Conservation (phyloP, 352 stramenopile species). For the Nothophytophthora sp. region DNA sequence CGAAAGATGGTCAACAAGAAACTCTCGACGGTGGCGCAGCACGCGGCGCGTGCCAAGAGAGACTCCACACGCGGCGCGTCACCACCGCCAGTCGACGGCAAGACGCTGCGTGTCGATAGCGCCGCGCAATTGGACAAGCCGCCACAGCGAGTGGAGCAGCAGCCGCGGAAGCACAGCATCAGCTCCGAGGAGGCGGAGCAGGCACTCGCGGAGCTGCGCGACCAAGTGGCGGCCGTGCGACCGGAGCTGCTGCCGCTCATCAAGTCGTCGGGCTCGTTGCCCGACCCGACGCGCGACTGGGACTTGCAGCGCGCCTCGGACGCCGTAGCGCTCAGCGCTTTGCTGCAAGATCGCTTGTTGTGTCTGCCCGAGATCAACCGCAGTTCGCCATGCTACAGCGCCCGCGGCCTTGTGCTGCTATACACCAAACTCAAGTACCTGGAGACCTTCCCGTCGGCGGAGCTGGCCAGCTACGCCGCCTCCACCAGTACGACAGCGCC, state of each 20-base stretch:
- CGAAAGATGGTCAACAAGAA: slow-evolving; percentile 29
- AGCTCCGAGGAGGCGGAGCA: slow-evolving; percentile 14
- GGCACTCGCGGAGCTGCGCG: slow-evolving; percentile 25
- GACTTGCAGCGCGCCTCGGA: slow-evolving; percentile 52
- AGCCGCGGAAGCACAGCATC: not conserved
- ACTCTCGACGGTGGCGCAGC: slow-evolving; percentile 25
- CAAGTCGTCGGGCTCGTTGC: slow-evolving; percentile 24
- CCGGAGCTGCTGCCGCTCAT: slow-evolving; percentile 69
- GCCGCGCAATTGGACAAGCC: too few species aligned
- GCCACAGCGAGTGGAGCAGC: too few species aligned
- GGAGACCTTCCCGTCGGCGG: slow-evolving; percentile 60
- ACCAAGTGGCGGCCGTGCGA: slow-evolving; percentile 45
- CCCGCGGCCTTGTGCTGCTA: slow-evolving; percentile 73
- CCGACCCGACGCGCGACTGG: slow-evolving; percentile 13
- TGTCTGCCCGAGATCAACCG: slow-evolving; percentile 78
- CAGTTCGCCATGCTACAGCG: slow-evolving; percentile 81
- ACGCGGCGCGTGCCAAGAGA: slow-evolving; percentile 31
- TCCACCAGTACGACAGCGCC: not conserved
- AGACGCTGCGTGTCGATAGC: too few species aligned
- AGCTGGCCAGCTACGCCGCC: slow-evolving; percentile 59
- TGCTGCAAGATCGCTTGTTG: slow-evolving; percentile 73
- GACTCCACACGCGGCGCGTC: slow-evolving; percentile 27
- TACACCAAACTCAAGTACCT: slow-evolving; percentile 88
- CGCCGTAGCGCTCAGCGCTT: slow-evolving; percentile 60
- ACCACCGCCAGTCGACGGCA: slow-evolving; percentile 3